Evolutionary conservation across 208 protist genomes (phyloP), one percentile per base, ranked within the genome.

Genomic region (Leishmania gerbilli): DNA sequence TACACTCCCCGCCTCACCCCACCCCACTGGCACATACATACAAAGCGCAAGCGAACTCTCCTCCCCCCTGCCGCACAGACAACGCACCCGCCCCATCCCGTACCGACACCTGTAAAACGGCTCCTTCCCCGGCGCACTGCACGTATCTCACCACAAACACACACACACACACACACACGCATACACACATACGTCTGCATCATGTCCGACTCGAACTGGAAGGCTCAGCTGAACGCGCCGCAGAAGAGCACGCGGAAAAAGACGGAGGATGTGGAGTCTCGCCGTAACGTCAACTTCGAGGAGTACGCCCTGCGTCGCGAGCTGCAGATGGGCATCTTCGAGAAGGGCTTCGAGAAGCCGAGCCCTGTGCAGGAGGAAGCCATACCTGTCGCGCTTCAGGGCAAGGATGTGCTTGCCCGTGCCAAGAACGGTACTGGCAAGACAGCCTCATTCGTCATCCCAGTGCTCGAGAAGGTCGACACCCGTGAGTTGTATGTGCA

Each of bases 371-470:
- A 99, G 91, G 98, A 99, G 88, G 96, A 99, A 85, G 97, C 96
- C 37, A 99, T 99, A 78, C 99, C 99, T 27, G 94, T 99, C 47
- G 98, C 98, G 1, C 91, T 99, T 1, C 94, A 98, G 58, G 98
- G 98, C 31, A 92, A 92, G 77, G 98, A 99, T 84, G 97, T 99
- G 72, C 93, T 99, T 65, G 99, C 99, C 24, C 95, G 99, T 84
- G 99, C 99, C 47, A 99, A 99, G 92, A 99, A 99, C 89, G 99
- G 99, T 55, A 99, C 99, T 13, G 99, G 99, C 79, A 99, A 99
- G 92, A 99, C 99, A 3, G 99, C 97, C 24, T 98, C 99, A 21
- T 99, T 99, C 84, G 88, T 99, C 6, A 99, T 99, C 80, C 99
- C 99, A 49, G 95, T 98, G 31, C 88, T 99, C 6, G 98, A 99